phyloP scores from a whole-genome alignment of 2,329 filamentous ascomycete species.

The Samsoniella hepiali region DNA sequence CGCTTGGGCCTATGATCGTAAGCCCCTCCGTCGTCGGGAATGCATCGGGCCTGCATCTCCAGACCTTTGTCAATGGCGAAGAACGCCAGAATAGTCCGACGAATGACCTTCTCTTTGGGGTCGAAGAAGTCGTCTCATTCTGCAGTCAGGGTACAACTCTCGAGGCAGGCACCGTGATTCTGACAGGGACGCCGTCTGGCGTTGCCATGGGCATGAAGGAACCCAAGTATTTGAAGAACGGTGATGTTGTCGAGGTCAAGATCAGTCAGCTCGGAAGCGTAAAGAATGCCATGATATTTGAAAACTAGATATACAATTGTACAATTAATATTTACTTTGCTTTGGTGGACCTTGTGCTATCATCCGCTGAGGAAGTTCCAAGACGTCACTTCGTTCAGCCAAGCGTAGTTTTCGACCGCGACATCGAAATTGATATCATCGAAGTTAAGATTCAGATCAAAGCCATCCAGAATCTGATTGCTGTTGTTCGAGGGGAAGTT shows the following conservation, averaged over 20 bases:
- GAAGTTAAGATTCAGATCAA: slow-evolving; percentile 27
- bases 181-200: slow-evolving; percentile 47
- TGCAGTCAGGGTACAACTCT: slow-evolving; percentile 49
- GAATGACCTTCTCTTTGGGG: slow-evolving; percentile 47
- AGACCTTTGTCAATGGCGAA: slow-evolving; percentile 48
- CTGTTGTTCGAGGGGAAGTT: neutral
- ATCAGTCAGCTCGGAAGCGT: slow-evolving; percentile 33
- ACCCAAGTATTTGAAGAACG: slow-evolving; percentile 40
- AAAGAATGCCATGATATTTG: slow-evolving; percentile 39
- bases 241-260: slow-evolving; percentile 42
- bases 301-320: slow-evolving; percentile 22
- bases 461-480: neutral
- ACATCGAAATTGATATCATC: slow-evolving; percentile 31
- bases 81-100: slow-evolving; percentile 46
- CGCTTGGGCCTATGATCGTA: slow-evolving; percentile 48
- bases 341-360: neutral
- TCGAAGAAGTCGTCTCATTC: slow-evolving; percentile 45
- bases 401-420: slow-evolving; percentile 32
- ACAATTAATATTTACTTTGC: slow-evolving; percentile 4
- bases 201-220: slow-evolving; percentile 46
- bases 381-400: slow-evolving; percentile 32
- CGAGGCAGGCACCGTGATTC: slow-evolving; percentile 47
- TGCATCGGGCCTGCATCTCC: slow-evolving; percentile 29
- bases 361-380: slow-evolving; percentile 30
- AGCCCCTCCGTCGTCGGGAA: slow-evolving; percentile 30